Base-by-base conservation (phyloP, 208 protist genomes). In the Acanthamoeba castellanii region DNA sequence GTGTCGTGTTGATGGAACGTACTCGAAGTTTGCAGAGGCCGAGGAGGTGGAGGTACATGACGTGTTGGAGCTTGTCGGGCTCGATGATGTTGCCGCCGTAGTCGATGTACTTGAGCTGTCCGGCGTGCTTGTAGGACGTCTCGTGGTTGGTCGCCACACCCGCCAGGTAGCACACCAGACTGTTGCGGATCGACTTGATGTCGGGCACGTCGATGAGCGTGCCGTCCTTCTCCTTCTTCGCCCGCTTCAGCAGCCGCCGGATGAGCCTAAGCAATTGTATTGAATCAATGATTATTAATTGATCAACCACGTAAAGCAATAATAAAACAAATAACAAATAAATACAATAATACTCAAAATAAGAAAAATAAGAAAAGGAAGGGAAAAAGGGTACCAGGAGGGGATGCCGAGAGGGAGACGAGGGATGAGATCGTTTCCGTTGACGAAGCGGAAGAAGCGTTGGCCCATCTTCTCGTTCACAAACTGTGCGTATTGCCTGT, bases 101-200 rank as follows among this genome's bases (percentile, higher is more conserved):
- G 42, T 92, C 85, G 18, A 92, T 92, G 47, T 52, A 92, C 32
- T 34, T 66, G 37, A 92, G 61, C 57, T 55, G n/a, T 45, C 85
- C 85, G 22, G 59, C 85, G 45, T 92, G 85, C 59, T 92, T 92
- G 85, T 92, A 92, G 22, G 52, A 74, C n/a, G 85, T 92, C 42
- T 74, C 85, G 18, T 74, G 52, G 55, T 72, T 90, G 6, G 59
- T 52, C 11, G 59, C 85, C 9, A 74, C 85, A 22, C 85, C 85
- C 18, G 52, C 47, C 47, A 87, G 27, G 50, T 61, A 87, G 50
- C 78, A 87, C 7, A 87, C 47, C 7, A 87, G 27, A 18, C 47
- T 87, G 50, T 87, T 87, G 5, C 78, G 78, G 47, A 87, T 61
- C 30, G 78, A 87, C 27, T 87, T 87, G 50, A 61, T 61, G 50